Conservation (phyloP, 495 filamentous ascomycete genomes). For the Penicillium samsonianum region DNA sequence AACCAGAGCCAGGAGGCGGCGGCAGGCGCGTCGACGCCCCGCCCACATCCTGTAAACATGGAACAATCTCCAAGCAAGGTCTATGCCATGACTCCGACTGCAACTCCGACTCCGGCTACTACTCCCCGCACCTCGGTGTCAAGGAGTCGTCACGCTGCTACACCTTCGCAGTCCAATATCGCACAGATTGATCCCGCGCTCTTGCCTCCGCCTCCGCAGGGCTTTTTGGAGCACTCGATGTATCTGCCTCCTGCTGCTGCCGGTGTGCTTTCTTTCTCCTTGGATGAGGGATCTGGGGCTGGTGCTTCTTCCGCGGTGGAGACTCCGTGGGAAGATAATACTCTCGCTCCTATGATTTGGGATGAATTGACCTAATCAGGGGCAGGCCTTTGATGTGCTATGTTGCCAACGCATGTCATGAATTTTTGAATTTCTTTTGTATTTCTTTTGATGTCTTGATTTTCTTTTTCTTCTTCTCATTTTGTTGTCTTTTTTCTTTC, state of each 20-base stretch:
- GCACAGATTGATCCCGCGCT: conserved; percentile 34
- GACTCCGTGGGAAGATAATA: conserved; percentile 44
- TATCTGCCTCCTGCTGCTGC: conserved; percentile 16
- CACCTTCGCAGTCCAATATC: conserved; percentile 14
- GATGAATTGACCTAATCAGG: conserved; percentile 37
- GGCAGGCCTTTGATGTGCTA: background rate
- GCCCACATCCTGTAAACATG: conserved; percentile 6
- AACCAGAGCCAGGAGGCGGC: background rate
- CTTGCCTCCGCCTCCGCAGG: conserved; percentile 35
- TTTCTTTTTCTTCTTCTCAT: background rate
- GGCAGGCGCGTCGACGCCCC: conserved; percentile 17
- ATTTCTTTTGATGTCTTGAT: background rate
- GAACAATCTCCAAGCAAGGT: conserved; percentile 22
- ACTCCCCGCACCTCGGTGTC: conserved; percentile 8
- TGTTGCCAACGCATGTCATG: background rate
- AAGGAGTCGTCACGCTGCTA: conserved; percentile 22
- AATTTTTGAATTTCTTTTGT: background rate
- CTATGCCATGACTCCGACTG: conserved; percentile 1
- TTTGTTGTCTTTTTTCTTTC: background rate
- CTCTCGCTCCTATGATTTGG: conserved; percentile 48
- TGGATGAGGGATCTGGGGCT: conserved; percentile 35
- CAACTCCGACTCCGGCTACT: conserved; percentile 2
- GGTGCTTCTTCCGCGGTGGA: conserved; percentile 24
- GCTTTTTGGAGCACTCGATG: conserved; percentile 26
- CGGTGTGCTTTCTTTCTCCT: conserved; percentile 32